Evolutionary conservation across 257 asterid genomes (phyloP).

Genomic region (Cinchona pubescens): DNA sequence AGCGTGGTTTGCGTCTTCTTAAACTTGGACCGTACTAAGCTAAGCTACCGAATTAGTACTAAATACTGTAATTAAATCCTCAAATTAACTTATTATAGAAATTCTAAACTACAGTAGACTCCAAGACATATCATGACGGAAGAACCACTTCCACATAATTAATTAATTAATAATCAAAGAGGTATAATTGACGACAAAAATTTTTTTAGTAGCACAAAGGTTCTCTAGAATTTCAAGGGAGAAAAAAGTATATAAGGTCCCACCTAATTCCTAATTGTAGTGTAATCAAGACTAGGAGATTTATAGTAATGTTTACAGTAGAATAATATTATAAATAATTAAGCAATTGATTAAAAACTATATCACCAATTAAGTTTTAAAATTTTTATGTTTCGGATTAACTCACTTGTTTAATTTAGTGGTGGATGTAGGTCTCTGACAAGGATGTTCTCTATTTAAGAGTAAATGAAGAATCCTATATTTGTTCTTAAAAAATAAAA

Average conservation of each 20-base stretch:
- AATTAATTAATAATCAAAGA: not conserved
- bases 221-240: slow-evolving; percentile 6
- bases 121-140: not conserved
- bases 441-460: too few relatives aligned
- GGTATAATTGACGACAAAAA: not conserved
- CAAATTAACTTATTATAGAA: not conserved
- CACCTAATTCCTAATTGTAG: slow-evolving; percentile 15
- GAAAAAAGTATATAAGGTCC: slow-evolving; percentile 4
- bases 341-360: too few relatives aligned
- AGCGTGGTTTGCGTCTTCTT: not conserved
- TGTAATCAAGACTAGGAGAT: slow-evolving; percentile 1
- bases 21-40: not conserved
- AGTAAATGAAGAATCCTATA: not conserved
- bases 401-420: too few relatives aligned
- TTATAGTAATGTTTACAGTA: not conserved
- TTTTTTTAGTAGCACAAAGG: slow-evolving; percentile 5
- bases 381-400: too few relatives aligned
- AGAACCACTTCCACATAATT: not conserved
- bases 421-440: too few relatives aligned
- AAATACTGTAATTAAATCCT: not conserved
- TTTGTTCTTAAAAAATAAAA: too few relatives aligned
- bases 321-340: not conserved
- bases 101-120: slow-evolving; percentile 10
- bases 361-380: too few relatives aligned
- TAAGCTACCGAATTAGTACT: not conserved